Conservation (phyloP, 2,329 filamentous ascomycete genomes). For the Mariannaea sp. region DNA sequence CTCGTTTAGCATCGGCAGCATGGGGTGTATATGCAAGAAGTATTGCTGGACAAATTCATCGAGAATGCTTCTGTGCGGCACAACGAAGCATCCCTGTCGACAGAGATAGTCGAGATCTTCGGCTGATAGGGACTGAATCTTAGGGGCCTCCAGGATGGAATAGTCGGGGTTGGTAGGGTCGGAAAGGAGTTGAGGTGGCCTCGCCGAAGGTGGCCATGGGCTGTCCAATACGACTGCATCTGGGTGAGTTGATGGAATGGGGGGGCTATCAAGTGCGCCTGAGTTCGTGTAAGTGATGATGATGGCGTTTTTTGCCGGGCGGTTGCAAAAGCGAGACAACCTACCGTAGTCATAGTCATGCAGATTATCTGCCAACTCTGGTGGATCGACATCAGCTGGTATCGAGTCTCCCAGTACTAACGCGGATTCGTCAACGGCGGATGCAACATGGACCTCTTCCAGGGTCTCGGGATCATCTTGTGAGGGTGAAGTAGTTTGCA, state of each 20-base stretch:
- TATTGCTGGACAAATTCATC: conserved; percentile 38
- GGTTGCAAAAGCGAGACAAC: not conserved
- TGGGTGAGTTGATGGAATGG: conserved; percentile 1
- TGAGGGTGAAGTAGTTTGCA: not conserved
- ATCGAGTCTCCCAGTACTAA: conserved; percentile 8
- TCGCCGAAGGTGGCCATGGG: conserved; percentile 1
- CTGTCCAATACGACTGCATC: not conserved
- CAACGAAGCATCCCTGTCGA: conserved; percentile 36
- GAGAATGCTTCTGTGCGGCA: conserved; percentile 30
- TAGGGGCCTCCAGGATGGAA: conserved; percentile 30
- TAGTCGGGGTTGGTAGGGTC: conserved; percentile 30
- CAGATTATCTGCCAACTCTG: conserved; percentile 4
- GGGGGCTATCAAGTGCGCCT: not conserved
- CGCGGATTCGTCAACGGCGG: conserved; percentile 1
- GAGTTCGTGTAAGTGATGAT: not conserved
- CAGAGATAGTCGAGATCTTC: conserved; percentile 35
- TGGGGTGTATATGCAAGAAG: conserved; percentile 38
- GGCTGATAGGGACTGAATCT: conserved; percentile 23
- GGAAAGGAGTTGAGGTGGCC: not conserved
- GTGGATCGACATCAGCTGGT: conserved; percentile 7
- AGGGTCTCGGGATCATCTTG: not conserved
- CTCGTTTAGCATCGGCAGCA: conserved; percentile 37
- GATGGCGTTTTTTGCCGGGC: not conserved
- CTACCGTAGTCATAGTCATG: conserved; percentile 7
- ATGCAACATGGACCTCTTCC: not conserved